Percentiles rank a stretch among this genome's conserved stretches.
These are phyloP conservation scores for Arxiozyma telluris DNA, from an alignment of 1,139 yeast genomes.

Conservation along the genomic window DNA sequence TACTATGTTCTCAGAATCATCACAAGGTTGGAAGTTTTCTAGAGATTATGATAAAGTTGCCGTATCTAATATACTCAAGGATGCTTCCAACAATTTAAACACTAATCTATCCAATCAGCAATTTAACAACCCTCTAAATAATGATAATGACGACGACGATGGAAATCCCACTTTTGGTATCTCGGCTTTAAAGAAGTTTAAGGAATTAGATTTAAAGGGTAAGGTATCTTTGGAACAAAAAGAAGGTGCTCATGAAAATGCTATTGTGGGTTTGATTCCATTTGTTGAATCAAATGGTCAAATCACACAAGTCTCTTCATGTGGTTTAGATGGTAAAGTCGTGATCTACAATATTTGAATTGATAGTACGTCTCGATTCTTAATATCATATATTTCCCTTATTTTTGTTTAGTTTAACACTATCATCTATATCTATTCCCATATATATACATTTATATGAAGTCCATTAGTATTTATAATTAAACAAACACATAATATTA, in stretches of 20 bases:
- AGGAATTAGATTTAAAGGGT: conserved; percentile 92
- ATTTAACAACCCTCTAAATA: conserved; percentile 27
- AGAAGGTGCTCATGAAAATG: conserved; percentile 82
- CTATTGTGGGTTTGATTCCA: conserved; percentile 60
- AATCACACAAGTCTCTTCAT: conserved; percentile 51
- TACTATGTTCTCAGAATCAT: conserved; percentile 67
- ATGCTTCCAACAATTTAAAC: neutral
- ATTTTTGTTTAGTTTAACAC: too few relatives aligned
- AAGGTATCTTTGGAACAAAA: conserved; percentile 43
- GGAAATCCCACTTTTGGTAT: conserved; percentile 56
- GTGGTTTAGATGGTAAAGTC: conserved; percentile 85
- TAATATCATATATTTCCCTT: neutral
- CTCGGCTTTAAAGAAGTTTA: conserved; percentile 89
- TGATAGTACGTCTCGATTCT: too few relatives aligned
- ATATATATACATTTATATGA: neutral
- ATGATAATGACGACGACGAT: conserved; percentile 43
- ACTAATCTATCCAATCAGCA: conserved; percentile 7
- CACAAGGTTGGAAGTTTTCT: conserved; percentile 57
- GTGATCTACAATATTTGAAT: conserved; percentile 43
- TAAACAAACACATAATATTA: too few relatives aligned
- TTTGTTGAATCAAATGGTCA: conserved; percentile 34
- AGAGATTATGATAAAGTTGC: conserved; percentile 56
- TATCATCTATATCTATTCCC: neutral
- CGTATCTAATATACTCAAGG: conserved; percentile 5
- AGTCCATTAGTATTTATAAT: neutral